Percentiles rank a stretch among this genome's conserved stretches.
phyloP scores from a whole-genome alignment of 257 asterid genomes.

The Thymus quinquecostatus region DNA sequence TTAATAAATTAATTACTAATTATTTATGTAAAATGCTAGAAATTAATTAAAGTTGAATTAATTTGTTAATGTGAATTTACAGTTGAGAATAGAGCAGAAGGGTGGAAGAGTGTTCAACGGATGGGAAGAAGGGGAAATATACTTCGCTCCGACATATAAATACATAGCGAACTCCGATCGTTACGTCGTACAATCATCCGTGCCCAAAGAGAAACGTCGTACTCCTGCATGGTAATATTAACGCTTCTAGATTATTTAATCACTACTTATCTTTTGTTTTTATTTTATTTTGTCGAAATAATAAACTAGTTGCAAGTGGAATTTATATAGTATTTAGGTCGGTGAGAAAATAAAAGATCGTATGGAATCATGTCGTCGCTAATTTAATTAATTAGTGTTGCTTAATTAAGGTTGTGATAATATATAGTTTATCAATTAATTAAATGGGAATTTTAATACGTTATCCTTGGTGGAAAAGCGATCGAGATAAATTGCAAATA shows the following conservation, averaged over 20 bases:
- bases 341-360: constrained; percentile 2
- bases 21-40: too few relatives aligned
- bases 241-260: neutral
- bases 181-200: constrained; percentile 55
- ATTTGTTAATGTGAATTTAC: neutral
- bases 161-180: constrained; percentile 61
- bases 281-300: too few relatives aligned
- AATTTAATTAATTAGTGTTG: neutral
- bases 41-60: neutral
- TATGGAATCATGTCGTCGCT: neutral
- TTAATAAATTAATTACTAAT: too few relatives aligned
- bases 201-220: constrained; percentile 59
- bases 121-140: constrained; percentile 81
- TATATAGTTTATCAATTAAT: neutral
- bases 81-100: constrained; percentile 71
- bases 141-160: constrained; percentile 89
- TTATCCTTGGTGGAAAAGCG: neutral
- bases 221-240: constrained; percentile 90
- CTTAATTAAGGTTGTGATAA: neutral
- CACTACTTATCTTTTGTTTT: too few relatives aligned
- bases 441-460: neutral
- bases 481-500: neutral
- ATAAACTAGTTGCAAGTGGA: too few relatives aligned
- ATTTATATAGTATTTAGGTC: neutral
- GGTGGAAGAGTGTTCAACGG: constrained; percentile 83